phyloP scores from a whole-genome alignment of 1,284 basidiomycete genomes.

The Ustilago nuda region DNA sequence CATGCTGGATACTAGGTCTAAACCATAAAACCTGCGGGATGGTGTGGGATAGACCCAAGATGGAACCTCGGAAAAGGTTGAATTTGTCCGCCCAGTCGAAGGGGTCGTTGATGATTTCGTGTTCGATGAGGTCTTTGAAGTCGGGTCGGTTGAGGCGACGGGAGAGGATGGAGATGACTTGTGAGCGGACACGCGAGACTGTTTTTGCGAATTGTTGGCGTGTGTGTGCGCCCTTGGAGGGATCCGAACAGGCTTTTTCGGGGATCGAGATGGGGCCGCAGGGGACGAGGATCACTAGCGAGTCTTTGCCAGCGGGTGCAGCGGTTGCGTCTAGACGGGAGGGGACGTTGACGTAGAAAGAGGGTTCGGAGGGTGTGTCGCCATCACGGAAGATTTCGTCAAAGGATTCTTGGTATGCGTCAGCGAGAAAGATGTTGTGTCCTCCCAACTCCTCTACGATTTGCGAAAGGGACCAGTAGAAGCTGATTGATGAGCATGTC shows the following conservation, averaged over 20 bases:
- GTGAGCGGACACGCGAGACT: constrained; percentile 46
- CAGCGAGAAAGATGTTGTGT: constrained; percentile 71
- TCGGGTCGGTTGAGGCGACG: constrained; percentile 55
- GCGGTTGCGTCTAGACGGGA: constrained; percentile 70
- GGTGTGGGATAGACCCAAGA: constrained; percentile 69
- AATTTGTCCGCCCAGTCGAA: constrained; percentile 70
- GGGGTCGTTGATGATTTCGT: constrained; percentile 66
- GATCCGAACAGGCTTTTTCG: constrained; percentile 42
- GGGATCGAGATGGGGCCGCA: constrained; percentile 67
- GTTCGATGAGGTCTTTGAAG: constrained; percentile 53
- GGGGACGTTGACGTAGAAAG: constrained; percentile 74
- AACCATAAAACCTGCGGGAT: constrained; percentile 69
- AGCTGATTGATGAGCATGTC: constrained; percentile 73
- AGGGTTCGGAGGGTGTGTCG: constrained; percentile 72
- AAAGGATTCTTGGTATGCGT: constrained; percentile 72
- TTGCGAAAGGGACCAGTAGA: constrained; percentile 73
- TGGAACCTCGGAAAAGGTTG: constrained; percentile 70
- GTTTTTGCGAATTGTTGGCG: constrained; percentile 46
- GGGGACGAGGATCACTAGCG: constrained; percentile 70
- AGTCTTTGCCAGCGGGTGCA: constrained; percentile 69
- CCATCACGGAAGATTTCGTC: constrained; percentile 73
- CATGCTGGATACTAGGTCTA: constrained; percentile 65
- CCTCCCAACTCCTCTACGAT: constrained; percentile 71
- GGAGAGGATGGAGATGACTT: constrained; percentile 58
- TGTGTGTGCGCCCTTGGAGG: constrained; percentile 44